These are phyloP conservation scores for Begonia fuchsioides DNA, from an alignment of 306 rosid genomes.

Conservation along the genomic window DNA sequence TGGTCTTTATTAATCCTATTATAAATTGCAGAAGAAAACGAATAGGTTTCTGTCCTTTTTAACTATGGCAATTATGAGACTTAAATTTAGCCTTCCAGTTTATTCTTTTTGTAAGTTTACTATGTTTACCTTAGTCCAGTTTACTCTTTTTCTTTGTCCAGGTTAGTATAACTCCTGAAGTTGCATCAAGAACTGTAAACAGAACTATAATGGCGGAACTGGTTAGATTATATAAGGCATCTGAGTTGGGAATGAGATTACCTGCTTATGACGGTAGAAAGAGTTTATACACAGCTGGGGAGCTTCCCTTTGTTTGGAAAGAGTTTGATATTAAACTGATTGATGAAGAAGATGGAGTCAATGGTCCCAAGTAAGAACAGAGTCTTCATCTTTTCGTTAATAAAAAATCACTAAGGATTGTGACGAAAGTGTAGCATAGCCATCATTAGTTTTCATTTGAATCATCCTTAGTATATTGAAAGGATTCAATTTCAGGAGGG, in stretches of 20 bases:
- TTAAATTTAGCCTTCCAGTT: conserved; percentile 20
- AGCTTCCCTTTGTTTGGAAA: conserved; percentile 79
- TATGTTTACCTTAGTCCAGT: conserved; percentile 8
- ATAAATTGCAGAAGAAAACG: conserved; percentile 18
- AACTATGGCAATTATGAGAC: conserved; percentile 35
- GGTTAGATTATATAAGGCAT: conserved; percentile 66
- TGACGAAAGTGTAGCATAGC: no score
- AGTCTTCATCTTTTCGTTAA: not conserved
- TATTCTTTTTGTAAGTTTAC: conserved; percentile 40
- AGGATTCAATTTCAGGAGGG: conserved; percentile 36
- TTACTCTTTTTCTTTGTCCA: conserved; percentile 26
- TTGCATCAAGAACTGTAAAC: conserved; percentile 67
- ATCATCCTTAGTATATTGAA: not conserved
- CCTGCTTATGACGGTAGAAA: conserved; percentile 97
- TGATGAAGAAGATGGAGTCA: conserved; percentile 55
- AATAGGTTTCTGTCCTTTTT: conserved; percentile 34
- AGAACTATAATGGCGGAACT: conserved; percentile 86
- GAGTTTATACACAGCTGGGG: conserved; percentile 94
- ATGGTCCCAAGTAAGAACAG: conserved; percentile 64
- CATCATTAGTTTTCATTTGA: not conserved
- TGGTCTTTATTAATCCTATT: conserved; percentile 19
- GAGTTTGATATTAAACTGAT: conserved; percentile 70
- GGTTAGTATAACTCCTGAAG: conserved; percentile 89
- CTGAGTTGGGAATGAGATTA: conserved; percentile 85
- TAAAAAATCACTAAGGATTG: no score